A percentile compares a stretch with the other conserved stretches of the same genome.
Evolutionary conservation across 2,329 filamentous ascomycete species (phyloP).

Genomic region (Aureobasidium sp.): DNA sequence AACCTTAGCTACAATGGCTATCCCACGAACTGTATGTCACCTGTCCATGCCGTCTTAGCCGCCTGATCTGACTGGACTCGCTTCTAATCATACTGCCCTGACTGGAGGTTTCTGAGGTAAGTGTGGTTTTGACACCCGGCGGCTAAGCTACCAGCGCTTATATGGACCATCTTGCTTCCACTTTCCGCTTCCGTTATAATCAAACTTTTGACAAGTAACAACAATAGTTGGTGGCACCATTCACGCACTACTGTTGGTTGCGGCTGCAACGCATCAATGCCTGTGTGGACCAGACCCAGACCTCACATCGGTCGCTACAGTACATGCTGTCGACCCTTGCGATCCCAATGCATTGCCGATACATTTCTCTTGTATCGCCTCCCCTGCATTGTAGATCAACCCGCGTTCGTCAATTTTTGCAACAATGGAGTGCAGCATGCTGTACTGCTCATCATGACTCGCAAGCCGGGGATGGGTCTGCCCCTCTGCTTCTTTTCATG

Average conservation of each 20-base stretch:
- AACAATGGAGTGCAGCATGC: neutral
- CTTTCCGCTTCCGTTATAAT: neutral
- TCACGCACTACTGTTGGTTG: neutral
- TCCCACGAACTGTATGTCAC: neutral
- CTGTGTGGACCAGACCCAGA: neutral
- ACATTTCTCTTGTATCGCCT: neutral
- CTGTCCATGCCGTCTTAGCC: neutral
- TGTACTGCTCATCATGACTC: neutral
- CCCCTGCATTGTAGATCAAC: neutral
- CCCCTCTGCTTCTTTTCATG: neutral
- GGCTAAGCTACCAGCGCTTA: slow-evolving; percentile 4
- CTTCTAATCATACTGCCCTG: neutral
- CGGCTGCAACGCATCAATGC: neutral
- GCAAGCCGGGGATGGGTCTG: neutral
- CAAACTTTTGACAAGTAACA: neutral
- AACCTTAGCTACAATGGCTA: neutral
- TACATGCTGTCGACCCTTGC: neutral
- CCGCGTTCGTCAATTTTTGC: neutral
- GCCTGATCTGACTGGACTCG: neutral
- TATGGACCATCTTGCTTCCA: neutral
- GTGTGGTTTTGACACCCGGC: neutral
- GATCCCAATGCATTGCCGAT: neutral
- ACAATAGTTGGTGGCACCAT: neutral
- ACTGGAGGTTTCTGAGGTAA: neutral
- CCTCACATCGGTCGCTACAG: neutral